These are phyloP conservation scores for Talaromyces sp. DNA, from an alignment of 2,329 filamentous ascomycete species.

Conservation along the genomic window DNA sequence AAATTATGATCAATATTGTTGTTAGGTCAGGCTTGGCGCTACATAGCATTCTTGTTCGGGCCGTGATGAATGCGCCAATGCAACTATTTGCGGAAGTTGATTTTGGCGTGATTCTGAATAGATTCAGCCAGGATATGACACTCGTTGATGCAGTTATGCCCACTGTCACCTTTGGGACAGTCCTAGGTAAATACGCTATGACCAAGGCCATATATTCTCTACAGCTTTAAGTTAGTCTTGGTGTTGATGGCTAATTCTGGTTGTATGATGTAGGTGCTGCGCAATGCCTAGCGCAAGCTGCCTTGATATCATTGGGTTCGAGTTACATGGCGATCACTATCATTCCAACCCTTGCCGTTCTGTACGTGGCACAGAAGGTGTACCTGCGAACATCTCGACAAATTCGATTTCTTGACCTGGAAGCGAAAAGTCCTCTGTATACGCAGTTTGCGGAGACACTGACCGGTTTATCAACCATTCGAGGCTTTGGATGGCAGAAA, in stretches of 20 bases:
- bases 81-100: constrained; percentile 9
- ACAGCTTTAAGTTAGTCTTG: too few relatives aligned
- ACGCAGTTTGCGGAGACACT: constrained; percentile 55
- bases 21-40: constrained; percentile 48
- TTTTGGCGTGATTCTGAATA: constrained; percentile 6
- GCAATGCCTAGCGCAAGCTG: constrained; percentile 41
- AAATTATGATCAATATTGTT: constrained; percentile 51
- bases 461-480: constrained; percentile 51
- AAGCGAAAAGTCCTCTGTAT: constrained; percentile 57
- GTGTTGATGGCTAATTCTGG: neutral
- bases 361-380: constrained; percentile 52
- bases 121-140: constrained; percentile 37
- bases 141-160: constrained; percentile 43
- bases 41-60: constrained; percentile 25
- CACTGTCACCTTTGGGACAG: constrained; percentile 16
- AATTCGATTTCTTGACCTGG: constrained; percentile 57
- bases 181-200: constrained; percentile 2
- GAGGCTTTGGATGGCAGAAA: constrained; percentile 53
- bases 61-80: constrained; percentile 11
- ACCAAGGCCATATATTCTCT: too few relatives aligned
- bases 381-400: constrained; percentile 60
- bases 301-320: constrained; percentile 45
- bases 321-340: constrained; percentile 48
- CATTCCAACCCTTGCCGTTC: constrained; percentile 42
- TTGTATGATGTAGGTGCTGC: constrained; percentile 17